These are phyloP conservation scores for Plantago major DNA, from an alignment of 257 asterid genomes.

Conservation along the genomic window DNA sequence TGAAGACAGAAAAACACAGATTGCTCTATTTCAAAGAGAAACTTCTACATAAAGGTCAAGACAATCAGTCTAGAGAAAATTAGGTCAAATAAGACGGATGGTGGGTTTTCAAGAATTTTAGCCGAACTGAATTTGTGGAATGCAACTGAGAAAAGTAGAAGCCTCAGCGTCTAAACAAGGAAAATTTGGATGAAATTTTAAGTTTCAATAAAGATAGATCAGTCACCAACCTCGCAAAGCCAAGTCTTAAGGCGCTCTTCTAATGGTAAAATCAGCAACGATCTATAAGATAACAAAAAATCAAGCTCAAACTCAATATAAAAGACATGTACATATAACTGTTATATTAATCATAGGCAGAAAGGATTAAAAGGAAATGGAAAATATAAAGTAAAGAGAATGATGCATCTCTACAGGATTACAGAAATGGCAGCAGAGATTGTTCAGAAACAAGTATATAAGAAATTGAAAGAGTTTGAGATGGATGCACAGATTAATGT, in stretches of 20 bases:
- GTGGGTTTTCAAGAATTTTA: slow-evolving; percentile 4
- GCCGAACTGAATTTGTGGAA: neutral
- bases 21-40: no score
- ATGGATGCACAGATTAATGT: no score
- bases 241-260: slow-evolving; percentile 62
- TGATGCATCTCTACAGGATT: no score
- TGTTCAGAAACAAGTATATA: no score
- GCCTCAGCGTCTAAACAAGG: slow-evolving; percentile 4
- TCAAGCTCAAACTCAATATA: slow-evolving; percentile 12
- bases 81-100: neutral
- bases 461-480: no score
- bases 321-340: neutral
- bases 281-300: slow-evolving; percentile 45
- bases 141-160: slow-evolving; percentile 4
- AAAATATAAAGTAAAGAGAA: no score
- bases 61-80: neutral
- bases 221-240: slow-evolving; percentile 58
- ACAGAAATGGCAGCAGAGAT: no score
- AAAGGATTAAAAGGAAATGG: no score
- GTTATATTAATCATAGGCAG: slow-evolving; percentile 1
- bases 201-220: slow-evolving; percentile 11
- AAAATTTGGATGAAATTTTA: neutral
- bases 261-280: slow-evolving; percentile 50
- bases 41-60: neutral
- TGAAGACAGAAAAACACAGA: no score